phyloP scores from a whole-genome alignment of 305 asterid genomes.

The Solanum hybrid region DNA sequence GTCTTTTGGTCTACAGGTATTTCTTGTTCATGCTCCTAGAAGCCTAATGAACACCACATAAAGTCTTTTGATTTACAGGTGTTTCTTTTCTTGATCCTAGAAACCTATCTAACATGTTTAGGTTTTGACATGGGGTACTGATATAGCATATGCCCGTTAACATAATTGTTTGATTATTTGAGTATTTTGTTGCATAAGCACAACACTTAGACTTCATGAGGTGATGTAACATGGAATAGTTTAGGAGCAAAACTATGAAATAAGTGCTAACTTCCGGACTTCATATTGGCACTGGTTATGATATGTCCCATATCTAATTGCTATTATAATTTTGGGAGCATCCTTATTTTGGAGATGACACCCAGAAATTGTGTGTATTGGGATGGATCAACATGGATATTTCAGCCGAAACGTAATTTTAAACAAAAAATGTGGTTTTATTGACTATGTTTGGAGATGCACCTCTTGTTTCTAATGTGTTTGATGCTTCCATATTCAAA shows the following conservation, averaged over 20 bases:
- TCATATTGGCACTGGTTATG: background rate
- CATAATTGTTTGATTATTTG: background rate
- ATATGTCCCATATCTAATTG: background rate
- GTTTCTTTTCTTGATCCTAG: constrained; percentile 14
- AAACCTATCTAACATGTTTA: constrained; percentile 24
- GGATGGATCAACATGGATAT: background rate
- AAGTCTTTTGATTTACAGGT: constrained; percentile 79
- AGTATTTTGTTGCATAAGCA: background rate
- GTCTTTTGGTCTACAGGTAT: constrained; percentile 84
- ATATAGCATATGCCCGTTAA: background rate
- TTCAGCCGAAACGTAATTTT: background rate
- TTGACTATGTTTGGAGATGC: background rate
- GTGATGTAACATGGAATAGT: background rate
- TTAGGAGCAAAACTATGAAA: background rate
- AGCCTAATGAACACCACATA: constrained; percentile 65
- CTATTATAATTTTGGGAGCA: background rate
- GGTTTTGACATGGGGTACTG: background rate
- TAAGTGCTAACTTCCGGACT: background rate
- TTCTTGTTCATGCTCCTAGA: constrained; percentile 10
- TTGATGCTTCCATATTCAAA: background rate
- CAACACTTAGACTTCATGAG: background rate
- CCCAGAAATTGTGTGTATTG: background rate
- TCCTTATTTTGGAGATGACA: background rate
- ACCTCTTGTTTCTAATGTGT: background rate
- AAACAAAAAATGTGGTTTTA: background rate